Conservation (phyloP, 2,329 filamentous ascomycete species). For the Penicillium sp. region DNA sequence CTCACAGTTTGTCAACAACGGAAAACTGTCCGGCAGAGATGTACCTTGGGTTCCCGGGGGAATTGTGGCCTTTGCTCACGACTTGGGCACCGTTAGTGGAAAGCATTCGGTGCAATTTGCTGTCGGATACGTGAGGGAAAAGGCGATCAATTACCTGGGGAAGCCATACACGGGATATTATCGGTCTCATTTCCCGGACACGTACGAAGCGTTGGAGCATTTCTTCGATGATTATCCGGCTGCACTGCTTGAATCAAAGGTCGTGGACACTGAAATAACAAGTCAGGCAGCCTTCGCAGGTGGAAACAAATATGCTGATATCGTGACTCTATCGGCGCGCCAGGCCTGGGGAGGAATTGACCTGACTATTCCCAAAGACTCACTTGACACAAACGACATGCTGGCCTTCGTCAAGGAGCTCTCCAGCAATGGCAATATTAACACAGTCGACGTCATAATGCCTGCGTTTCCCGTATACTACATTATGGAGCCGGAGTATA, state of each 20-base stretch:
- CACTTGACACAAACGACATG: constrained; percentile 36
- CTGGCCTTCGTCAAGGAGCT: constrained; percentile 51
- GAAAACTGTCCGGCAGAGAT: constrained; percentile 32
- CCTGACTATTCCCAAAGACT: constrained; percentile 42
- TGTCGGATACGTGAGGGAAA: constrained; percentile 47
- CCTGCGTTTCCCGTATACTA: constrained; percentile 51
- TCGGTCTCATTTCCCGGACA: constrained; percentile 40
- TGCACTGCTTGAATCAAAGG: constrained; percentile 40
- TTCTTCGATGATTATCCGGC: constrained; percentile 48
- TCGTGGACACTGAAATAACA: constrained; percentile 38
- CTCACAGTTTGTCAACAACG: constrained; percentile 37
- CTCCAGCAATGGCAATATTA: constrained; percentile 50
- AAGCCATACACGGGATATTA: constrained; percentile 48
- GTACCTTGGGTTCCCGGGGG: constrained; percentile 34
- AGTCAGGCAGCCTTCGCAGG: constrained; percentile 36
- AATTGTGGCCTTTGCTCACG: constrained; percentile 46
- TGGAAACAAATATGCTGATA: constrained; percentile 48
- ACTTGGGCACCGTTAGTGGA: constrained; percentile 40
- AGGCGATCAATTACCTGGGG: constrained; percentile 49
- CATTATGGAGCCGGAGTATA: constrained; percentile 48
- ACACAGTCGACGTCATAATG: constrained; percentile 52
- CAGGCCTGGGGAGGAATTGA: constrained; percentile 51
- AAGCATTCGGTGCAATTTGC: constrained; percentile 44
- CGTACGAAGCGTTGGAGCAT: constrained; percentile 39
- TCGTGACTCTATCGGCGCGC: constrained; percentile 46